Evolutionary conservation across 2,329 filamentous ascomycete species (phyloP).

Genomic region (Aspergillus fumigatus): DNA sequence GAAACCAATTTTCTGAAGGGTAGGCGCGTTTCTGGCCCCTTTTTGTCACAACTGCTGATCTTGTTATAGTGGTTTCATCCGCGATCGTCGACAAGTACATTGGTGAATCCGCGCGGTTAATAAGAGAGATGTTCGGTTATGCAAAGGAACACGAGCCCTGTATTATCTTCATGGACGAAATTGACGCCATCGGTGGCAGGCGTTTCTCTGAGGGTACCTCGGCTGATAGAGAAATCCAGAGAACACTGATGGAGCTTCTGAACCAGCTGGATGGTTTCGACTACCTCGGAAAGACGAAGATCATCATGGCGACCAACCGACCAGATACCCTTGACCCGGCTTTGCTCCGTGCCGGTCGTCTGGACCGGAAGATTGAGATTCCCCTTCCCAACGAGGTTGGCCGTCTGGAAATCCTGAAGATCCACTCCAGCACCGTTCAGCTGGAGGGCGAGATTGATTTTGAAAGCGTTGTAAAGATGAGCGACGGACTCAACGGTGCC

Average conservation of each 20-base stretch:
- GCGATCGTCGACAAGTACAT: constrained; percentile 99
- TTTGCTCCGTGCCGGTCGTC: constrained; percentile 81
- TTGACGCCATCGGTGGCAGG: constrained; percentile 95
- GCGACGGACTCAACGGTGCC: constrained; percentile 93
- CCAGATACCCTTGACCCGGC: constrained; percentile 94
- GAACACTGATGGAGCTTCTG: constrained; percentile 95
- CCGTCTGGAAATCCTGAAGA: constrained; percentile 94
- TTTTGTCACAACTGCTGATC: constrained; percentile 2
- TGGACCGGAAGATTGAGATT: constrained; percentile 98
- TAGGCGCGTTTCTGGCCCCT: constrained; percentile 38
- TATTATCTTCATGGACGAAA: constrained; percentile 99
- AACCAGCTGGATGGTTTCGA: constrained; percentile 99
- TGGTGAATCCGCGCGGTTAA: constrained; percentile 92
- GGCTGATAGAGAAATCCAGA: constrained; percentile 95
- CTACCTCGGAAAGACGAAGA: constrained; percentile 98
- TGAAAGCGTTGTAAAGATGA: constrained; percentile 99
- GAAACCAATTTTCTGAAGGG: constrained; percentile 99
- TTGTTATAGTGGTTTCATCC: constrained; percentile 77
- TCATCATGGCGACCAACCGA: constrained; percentile 98
- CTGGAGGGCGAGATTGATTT: constrained; percentile 96
- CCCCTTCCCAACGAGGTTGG: constrained; percentile 95
- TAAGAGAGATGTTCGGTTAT: constrained; percentile 99
- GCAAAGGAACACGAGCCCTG: constrained; percentile 99
- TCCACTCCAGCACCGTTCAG: constrained; percentile 80
- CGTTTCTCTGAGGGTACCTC: constrained; percentile 97